Conservation (phyloP, 2,329 filamentous ascomycete genomes). For the Amphichorda felina region DNA sequence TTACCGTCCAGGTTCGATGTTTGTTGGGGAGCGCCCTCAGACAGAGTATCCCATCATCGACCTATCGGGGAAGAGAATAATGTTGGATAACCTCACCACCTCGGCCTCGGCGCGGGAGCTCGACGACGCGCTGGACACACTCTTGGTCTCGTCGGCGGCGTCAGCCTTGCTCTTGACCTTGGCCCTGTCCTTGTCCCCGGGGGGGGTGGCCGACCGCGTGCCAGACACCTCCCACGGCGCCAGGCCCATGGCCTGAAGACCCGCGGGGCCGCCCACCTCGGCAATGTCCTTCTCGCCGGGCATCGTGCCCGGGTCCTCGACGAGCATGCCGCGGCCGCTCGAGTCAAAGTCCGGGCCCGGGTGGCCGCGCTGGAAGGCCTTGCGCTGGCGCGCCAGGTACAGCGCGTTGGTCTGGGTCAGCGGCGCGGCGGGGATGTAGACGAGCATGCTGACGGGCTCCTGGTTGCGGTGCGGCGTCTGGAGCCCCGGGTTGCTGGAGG, state of each 20-base stretch:
- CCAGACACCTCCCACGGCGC: constrained; percentile 33
- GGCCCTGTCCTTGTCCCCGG: constrained; percentile 5
- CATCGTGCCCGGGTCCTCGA: constrained; percentile 36
- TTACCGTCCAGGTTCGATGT: no score
- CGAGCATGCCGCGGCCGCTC: constrained; percentile 31
- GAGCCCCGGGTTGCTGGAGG: constrained; percentile 21
- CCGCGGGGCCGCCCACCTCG: constrained; percentile 35
- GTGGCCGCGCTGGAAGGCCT: constrained; percentile 42
- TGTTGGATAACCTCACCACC: constrained; percentile 41
- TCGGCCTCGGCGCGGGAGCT: constrained; percentile 33
- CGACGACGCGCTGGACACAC: constrained; percentile 11
- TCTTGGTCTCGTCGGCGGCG: constrained; percentile 11
- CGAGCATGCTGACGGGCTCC: constrained; percentile 31
- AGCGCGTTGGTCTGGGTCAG: constrained; percentile 46
- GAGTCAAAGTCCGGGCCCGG: constrained; percentile 45
- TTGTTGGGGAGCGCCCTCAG: no score
- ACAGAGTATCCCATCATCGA: no score
- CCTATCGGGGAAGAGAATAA: constrained; percentile 42
- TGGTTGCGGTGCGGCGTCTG: constrained; percentile 12
- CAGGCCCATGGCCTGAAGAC: constrained; percentile 45
- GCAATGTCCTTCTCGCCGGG: constrained; percentile 39
- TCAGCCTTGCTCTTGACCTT: constrained; percentile 12
- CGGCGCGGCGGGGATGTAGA: constrained; percentile 42
- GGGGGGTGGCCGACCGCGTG: constrained; percentile 15
- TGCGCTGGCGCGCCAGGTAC: constrained; percentile 44